Percentiles rank a stretch among this genome's conserved stretches.
Evolutionary conservation across 1,284 basidiomycete species (phyloP).

Genomic region (Takashimella koratensis): DNA sequence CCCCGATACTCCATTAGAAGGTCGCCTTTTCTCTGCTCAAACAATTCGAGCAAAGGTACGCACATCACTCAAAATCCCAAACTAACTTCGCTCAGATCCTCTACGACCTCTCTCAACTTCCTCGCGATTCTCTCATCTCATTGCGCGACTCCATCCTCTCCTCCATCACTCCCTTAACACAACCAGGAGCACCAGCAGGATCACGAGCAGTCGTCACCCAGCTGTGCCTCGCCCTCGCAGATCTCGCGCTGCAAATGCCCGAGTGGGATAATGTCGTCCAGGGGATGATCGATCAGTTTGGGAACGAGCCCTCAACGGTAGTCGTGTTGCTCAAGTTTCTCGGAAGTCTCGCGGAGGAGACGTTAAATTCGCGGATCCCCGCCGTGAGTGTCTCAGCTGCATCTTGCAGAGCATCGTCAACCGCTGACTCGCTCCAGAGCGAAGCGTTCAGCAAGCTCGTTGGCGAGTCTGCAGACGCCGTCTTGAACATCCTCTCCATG

Average conservation of each 20-base stretch:
- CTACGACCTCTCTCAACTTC: slow-evolving; percentile 90
- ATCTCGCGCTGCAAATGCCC: slow-evolving; percentile 84
- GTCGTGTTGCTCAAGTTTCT: slow-evolving; percentile 84
- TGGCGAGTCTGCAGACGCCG: slow-evolving; percentile 65
- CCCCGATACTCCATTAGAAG: slow-evolving; percentile 71
- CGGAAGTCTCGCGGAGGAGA: slow-evolving; percentile 86
- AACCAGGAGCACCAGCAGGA: slow-evolving; percentile 55
- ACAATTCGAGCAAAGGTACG: slow-evolving; percentile 85
- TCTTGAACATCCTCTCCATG: slow-evolving; percentile 77
- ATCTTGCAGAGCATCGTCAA: neutral
- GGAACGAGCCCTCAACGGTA: slow-evolving; percentile 76
- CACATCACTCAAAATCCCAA: slow-evolving; percentile 9
- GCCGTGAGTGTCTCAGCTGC: slow-evolving; percentile 62
- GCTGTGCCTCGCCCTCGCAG: slow-evolving; percentile 82
- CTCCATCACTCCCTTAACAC: slow-evolving; percentile 64
- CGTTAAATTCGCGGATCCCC: slow-evolving; percentile 80
- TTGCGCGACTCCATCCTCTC: slow-evolving; percentile 82
- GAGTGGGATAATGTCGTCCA: slow-evolving; percentile 79
- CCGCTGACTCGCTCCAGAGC: slow-evolving; percentile 6
- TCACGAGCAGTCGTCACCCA: slow-evolving; percentile 86
- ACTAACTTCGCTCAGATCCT: slow-evolving; percentile 71
- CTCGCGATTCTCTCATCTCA: slow-evolving; percentile 64
- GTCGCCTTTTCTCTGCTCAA: slow-evolving; percentile 92
- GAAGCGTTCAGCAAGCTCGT: slow-evolving; percentile 54
- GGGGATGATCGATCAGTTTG: slow-evolving; percentile 80